Evolutionary conservation across 257 asterid species (phyloP), one percentile per base, ranked within the genome.

Genomic region (Fraxinus cuspidata): DNA sequence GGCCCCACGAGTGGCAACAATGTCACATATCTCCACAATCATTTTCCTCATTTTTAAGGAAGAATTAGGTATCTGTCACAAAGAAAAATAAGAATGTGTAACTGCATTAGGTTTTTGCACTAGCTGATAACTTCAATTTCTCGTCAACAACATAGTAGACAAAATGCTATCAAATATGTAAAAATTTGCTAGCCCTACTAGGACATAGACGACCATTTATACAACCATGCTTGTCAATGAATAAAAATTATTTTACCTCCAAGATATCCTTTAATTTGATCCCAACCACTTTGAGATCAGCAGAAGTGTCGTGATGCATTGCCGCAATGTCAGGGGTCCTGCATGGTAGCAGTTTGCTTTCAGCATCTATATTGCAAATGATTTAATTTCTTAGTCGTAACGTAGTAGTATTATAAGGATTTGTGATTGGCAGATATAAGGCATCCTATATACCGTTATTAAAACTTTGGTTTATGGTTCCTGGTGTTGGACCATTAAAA

Each of bases 271-370:
- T 86, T 66, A 94, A 88, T 87, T 88, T 94, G 82, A 76, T 80
- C 40, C 91, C 92, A 5, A 94, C 97, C 76, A 92, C 94, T 78
- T 88, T 89, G 83, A 94, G 97, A 84, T 94, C 96, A 19, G 96
- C 63, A 35, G 98, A 89, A 72, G 89, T 74, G 85, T 94, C 97
- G 25, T 92, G 96, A 85, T 94, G 97, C 89, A 94, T 90, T 16
- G 94, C 90, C 19, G 97, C 85, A 96, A 92, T 88, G 74, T 87
- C 93, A 0, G 91, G 97, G 31, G 94, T 90, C 90, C 98, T 94
- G 92, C 83, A 77, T 19, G 69, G 60, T 19, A 56, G 49, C 16
- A 70, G 16, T 23, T 21, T 25, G 68, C 18, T 21, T 11, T 72
- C 67, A 77, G 71, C 75, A 73, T 70, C 34, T 72, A 16, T 35